phyloP scores from a whole-genome alignment of 2,329 filamentous ascomycete genomes.

The Onygena corvina region DNA sequence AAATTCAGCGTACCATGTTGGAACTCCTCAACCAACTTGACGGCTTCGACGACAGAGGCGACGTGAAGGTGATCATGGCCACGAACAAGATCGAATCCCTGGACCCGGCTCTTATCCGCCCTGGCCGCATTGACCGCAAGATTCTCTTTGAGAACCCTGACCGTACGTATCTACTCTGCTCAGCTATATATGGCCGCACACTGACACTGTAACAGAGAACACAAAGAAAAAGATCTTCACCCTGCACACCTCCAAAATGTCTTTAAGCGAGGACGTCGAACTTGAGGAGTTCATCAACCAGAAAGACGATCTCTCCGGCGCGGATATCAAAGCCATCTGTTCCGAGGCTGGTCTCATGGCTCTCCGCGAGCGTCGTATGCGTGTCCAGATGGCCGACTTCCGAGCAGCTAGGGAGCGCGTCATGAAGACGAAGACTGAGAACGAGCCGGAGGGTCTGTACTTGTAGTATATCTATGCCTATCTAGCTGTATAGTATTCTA shows the following conservation, averaged over 20 bases:
- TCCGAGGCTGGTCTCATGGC: slow-evolving; percentile 93
- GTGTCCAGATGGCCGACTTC: slow-evolving; percentile 98
- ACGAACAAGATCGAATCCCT: slow-evolving; percentile 99
- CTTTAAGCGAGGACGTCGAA: slow-evolving; percentile 87
- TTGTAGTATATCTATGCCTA: slow-evolving; percentile 49
- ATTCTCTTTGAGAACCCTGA: slow-evolving; percentile 68
- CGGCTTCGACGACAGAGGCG: slow-evolving; percentile 94
- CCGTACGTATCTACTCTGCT: slow-evolving; percentile 37
- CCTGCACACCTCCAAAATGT: slow-evolving; percentile 98
- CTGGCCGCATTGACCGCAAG: slow-evolving; percentile 96
- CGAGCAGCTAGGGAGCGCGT: slow-evolving; percentile 83
- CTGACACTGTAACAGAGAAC: slow-evolving; percentile 46
- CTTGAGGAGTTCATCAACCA: slow-evolving; percentile 96
- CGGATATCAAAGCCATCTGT: slow-evolving; percentile 98
- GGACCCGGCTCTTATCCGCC: slow-evolving; percentile 89
- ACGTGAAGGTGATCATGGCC: slow-evolving; percentile 99
- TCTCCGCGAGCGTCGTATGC: slow-evolving; percentile 86
- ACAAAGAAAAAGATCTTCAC: slow-evolving; percentile 98
- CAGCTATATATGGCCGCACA: background rate
- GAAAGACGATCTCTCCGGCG: slow-evolving; percentile 93
- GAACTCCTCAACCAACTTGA: slow-evolving; percentile 97
- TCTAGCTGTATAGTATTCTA: slow-evolving; percentile 7
- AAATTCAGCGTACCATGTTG: slow-evolving; percentile 97
- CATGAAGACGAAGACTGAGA: slow-evolving; percentile 95
- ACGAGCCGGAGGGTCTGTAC: slow-evolving; percentile 95